Percentiles rank a stretch among this genome's conserved stretches.
phyloP scores from a whole-genome alignment of 2,329 filamentous ascomycete genomes.

The Calycina marina region DNA sequence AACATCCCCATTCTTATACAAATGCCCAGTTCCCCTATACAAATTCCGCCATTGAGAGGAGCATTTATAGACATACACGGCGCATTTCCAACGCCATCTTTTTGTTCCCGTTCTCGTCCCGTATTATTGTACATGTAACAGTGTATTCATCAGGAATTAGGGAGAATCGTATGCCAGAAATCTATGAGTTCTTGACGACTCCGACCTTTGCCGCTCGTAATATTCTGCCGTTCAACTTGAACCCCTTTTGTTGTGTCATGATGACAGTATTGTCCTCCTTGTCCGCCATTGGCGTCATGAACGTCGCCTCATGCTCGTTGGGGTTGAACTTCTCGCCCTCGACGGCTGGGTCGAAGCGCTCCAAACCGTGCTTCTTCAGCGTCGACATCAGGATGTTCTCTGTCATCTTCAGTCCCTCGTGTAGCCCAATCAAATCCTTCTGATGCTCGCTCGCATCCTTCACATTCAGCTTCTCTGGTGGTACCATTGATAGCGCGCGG shows the following conservation, averaged over 20 bases:
- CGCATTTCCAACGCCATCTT: constrained; percentile 2
- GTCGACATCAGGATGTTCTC: constrained; percentile 77
- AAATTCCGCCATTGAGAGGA: constrained; percentile 20
- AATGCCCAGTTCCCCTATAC: too few relatives aligned
- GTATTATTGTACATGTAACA: constrained; percentile 12
- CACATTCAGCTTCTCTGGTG: constrained; percentile 52
- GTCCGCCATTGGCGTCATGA: constrained; percentile 74
- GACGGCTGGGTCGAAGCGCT: constrained; percentile 64
- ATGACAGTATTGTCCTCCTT: constrained; percentile 89
- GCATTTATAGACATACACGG: constrained; percentile 18
- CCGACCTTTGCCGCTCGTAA: constrained; percentile 90
- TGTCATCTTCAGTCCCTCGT: constrained; percentile 91
- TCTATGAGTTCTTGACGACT: constrained; percentile 64
- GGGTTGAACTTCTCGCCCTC: constrained; percentile 82
- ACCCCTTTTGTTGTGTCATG: constrained; percentile 89
- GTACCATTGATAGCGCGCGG: constrained; percentile 71
- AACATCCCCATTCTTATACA: too few relatives aligned
- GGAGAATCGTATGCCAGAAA: too few relatives aligned
- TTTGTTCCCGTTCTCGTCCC: too few relatives aligned
- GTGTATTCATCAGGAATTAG: too few relatives aligned
- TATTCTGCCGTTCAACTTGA: constrained; percentile 79
- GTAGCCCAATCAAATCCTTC: constrained; percentile 64
- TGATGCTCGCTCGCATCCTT: constrained; percentile 35
- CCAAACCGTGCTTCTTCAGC: constrained; percentile 84
- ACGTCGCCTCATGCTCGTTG: constrained; percentile 91